Percentiles rank a stretch among this genome's conserved stretches.
Conservation (phyloP, 306 rosid species). For the Chamaecrista fasciculata region DNA sequence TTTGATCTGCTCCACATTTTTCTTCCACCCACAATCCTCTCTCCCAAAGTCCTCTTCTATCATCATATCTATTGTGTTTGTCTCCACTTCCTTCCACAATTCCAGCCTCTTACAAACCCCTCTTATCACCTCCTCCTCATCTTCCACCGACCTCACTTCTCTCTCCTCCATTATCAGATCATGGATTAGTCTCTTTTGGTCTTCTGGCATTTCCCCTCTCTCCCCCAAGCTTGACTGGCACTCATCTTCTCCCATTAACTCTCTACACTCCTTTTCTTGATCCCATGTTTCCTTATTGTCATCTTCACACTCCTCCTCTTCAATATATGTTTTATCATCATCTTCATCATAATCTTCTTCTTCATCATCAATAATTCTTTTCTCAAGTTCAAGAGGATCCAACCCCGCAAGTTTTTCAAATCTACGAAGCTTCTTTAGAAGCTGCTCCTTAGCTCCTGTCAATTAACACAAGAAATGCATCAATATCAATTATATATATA, state of each 20-base stretch:
- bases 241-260: conserved; percentile 41
- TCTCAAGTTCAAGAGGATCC: conserved; percentile 80
- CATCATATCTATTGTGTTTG: conserved; percentile 82
- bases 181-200: conserved; percentile 50
- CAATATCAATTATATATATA: not conserved
- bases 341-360: conserved; percentile 23
- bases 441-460: conserved; percentile 77
- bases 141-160: conserved; percentile 18
- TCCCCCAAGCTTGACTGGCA: conserved; percentile 28
- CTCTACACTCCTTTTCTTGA: conserved; percentile 33
- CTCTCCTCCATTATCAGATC: conserved; percentile 69
- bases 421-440: conserved; percentile 70
- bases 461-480: conserved; percentile 5
- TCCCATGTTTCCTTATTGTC: conserved; percentile 10
- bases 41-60: conserved; percentile 60
- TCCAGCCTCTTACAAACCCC: conserved; percentile 56
- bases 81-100: conserved; percentile 69
- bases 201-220: conserved; percentile 33
- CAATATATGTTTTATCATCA: conserved; percentile 16
- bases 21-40: conserved; percentile 63
- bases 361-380: conserved; percentile 55
- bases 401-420: conserved; percentile 84
- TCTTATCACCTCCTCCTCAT: conserved; percentile 41
- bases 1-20: conserved; percentile 36
- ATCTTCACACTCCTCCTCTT: conserved; percentile 38